Conservation (phyloP, 2,329 filamentous ascomycete species). For the Plenodomus tracheiphilus region DNA sequence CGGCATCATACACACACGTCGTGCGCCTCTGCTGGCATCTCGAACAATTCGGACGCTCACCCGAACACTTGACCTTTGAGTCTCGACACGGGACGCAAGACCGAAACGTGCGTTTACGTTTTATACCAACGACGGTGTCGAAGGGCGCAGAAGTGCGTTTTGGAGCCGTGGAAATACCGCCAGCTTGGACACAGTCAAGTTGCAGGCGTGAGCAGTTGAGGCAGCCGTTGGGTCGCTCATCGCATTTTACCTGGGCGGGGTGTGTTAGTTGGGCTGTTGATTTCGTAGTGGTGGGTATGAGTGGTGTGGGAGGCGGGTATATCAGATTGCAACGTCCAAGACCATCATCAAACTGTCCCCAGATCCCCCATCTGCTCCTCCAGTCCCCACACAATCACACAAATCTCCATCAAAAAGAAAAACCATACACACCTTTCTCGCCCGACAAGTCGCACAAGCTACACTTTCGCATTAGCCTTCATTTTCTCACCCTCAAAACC, state of each 20-base stretch:
- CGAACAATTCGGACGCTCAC: slow-evolving; percentile 34
- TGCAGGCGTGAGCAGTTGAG: slow-evolving; percentile 37
- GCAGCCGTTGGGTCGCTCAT: slow-evolving; percentile 36
- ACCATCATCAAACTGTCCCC: not conserved
- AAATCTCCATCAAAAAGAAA: too few relatives aligned
- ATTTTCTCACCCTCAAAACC: too few relatives aligned
- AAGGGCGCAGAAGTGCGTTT: slow-evolving; percentile 20
- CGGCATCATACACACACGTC: slow-evolving; percentile 33
- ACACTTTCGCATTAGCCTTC: not conserved
- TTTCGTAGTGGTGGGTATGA: too few relatives aligned
- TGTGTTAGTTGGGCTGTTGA: too few relatives aligned
- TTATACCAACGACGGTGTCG: slow-evolving; percentile 31
- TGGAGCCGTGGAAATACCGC: slow-evolving; percentile 13
- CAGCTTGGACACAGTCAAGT: slow-evolving; percentile 32
- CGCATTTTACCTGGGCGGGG: slow-evolving; percentile 33
- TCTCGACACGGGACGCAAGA: slow-evolving; percentile 37
- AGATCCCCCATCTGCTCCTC: too few relatives aligned
- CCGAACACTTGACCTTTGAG: slow-evolving; percentile 38
- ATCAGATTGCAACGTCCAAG: not conserved
- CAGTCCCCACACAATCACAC: too few relatives aligned
- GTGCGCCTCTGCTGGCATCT: slow-evolving; percentile 31
- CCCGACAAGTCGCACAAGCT: slow-evolving; percentile 24
- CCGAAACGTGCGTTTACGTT: slow-evolving; percentile 37
- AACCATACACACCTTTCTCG: slow-evolving; percentile 20
- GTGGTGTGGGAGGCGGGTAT: not conserved